Percentiles rank a stretch among this genome's conserved stretches.
Evolutionary conservation across 225 moss, liverwort and hornwort species (phyloP).

Genomic region (Climacium dendroides): DNA sequence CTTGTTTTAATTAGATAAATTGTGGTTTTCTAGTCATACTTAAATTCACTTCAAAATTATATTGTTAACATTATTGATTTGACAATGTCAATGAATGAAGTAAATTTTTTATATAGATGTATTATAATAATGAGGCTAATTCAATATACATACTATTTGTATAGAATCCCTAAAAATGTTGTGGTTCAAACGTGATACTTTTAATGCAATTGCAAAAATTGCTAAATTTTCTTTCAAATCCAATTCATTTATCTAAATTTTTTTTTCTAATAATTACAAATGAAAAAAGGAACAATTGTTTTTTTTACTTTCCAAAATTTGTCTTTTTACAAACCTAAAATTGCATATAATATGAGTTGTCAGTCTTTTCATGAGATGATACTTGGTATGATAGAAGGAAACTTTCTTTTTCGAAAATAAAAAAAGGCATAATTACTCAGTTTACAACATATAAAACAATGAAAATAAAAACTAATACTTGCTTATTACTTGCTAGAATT

Average conservation of each 20-base stretch:
- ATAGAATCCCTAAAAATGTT: rapidly evolving
- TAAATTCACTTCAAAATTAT: background rate
- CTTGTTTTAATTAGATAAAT: background rate
- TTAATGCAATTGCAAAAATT: background rate
- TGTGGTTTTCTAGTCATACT: background rate
- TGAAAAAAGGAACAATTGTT: background rate
- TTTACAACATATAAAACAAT: background rate
- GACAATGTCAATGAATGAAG: background rate
- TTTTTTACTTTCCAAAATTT: background rate
- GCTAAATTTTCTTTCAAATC: background rate
- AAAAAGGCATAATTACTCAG: background rate
- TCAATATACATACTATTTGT: background rate
- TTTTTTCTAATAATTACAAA: background rate
- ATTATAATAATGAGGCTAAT: background rate
- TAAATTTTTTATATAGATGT: too few relatives aligned
- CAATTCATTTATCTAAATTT: background rate
- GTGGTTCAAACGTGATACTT: background rate
- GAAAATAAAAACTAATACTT: background rate
- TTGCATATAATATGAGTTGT: background rate
- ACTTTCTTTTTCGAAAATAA: background rate
- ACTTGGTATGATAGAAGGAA: background rate
- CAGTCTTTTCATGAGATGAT: background rate
- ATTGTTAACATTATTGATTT: background rate
- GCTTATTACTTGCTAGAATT: too few relatives aligned
- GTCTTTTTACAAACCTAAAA: background rate